Base-by-base conservation (phyloP, 2,329 filamentous ascomycete species). In the Diaporthe vexans region DNA sequence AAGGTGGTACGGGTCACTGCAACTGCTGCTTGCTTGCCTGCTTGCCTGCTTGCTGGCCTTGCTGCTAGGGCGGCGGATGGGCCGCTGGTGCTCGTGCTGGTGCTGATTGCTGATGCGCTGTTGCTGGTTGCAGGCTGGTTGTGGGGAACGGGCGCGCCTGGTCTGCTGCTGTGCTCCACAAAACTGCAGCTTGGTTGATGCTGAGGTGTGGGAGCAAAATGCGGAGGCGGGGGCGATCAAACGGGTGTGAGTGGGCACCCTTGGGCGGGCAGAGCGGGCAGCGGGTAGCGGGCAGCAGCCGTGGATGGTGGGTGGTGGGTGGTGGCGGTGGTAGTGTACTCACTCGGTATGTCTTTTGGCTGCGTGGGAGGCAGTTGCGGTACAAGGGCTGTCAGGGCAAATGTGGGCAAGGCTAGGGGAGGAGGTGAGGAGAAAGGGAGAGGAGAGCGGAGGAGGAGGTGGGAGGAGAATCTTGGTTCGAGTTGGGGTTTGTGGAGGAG, bases 151-250 rank as follows among this genome's bases (percentile, higher is more conserved):
- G 19, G 43, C 33, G 58, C 58, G 56, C 67, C 68, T 59, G 52
- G 54, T 46, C 37, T 43, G 40, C 61, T 51, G 63, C 54, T 17
- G 71, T 61, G 61, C 74, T 75, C 72, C 74, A 69, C 59, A 75
- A 72, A 43, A 10, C 3, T 68, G 46, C 61, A 72, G 67, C 63
- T 35, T 15, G 46, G 48, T 40, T 37, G 35, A n/a, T 72, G 58
- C 21, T 46, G 2, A 58, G 48, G 71, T 69, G 74, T 74, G 74
- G 72, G 72, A 56, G 61, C 56, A 67, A 59, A 74, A 74, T 75
- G 74, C 74, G 74, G 74, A 74, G 72, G 74, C 73, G 74, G 74
- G 61, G 74, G 71, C 68, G 74, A 68, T 68, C 48, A 68, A 68
- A 68, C 63, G 63, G 48, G 46, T 68, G 63, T 68, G 63, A 40